Conservation (phyloP, 106 monocot genomes). For the Gastrodia elata region DNA sequence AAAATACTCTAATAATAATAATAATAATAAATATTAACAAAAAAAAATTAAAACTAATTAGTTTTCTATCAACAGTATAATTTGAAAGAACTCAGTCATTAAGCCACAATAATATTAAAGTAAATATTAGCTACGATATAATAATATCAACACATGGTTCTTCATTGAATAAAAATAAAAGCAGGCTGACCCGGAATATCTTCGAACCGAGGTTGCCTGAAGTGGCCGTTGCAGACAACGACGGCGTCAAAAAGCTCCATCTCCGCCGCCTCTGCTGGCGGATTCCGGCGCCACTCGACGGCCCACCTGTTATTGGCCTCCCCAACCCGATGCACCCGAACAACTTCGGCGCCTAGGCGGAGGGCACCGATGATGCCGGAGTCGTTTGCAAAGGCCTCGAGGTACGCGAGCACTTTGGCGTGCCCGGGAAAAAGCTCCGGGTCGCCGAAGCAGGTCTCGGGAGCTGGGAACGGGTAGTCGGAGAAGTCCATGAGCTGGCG, state of each 20-base stretch:
- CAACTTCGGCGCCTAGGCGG: slow-evolving; percentile 29
- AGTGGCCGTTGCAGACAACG: slow-evolving; percentile 45
- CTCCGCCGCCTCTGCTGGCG: background rate
- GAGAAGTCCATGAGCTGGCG: slow-evolving; percentile 44
- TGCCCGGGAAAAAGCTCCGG: slow-evolving; percentile 35
- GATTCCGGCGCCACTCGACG: slow-evolving; percentile 17
- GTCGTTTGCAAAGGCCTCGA: slow-evolving; percentile 30
- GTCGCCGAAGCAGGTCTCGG: slow-evolving; percentile 22
- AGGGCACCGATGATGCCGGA: slow-evolving; percentile 18
- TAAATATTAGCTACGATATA: too few species aligned
- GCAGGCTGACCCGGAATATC: slow-evolving; percentile 25
- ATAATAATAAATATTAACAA: too few species aligned
- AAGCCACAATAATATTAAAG: too few species aligned
- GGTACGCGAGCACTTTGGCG: slow-evolving; percentile 27
- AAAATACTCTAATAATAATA: too few species aligned
- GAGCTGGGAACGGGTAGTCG: slow-evolving; percentile 28
- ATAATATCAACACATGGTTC: too few species aligned
- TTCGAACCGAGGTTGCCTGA: slow-evolving; percentile 17
- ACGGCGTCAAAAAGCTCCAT: slow-evolving; percentile 46
- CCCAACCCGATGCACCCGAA: slow-evolving; percentile 8
- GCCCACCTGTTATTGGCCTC: slow-evolving; percentile 19
- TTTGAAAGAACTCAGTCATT: too few species aligned
- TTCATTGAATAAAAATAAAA: background rate
- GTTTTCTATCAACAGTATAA: too few species aligned
- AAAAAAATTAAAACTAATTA: too few species aligned